Base-by-base conservation (phyloP, 2,329 filamentous ascomycete species). In the Calonectria ilicicola region DNA sequence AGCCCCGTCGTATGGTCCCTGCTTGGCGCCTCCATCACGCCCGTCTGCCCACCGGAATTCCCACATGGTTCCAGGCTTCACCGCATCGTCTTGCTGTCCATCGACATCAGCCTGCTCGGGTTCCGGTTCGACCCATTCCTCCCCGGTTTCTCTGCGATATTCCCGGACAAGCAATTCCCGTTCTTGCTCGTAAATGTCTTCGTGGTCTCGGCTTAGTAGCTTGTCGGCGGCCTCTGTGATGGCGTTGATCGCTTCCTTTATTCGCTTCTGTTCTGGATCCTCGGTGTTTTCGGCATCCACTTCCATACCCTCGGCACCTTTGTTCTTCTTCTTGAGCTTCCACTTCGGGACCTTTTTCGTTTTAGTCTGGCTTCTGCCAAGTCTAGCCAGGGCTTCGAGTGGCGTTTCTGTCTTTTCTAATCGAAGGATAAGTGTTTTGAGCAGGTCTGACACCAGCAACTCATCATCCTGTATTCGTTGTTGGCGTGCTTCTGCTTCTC, bases 21-120 rank as follows among this genome's bases (percentile, higher is more conserved):
- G 95, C 70, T 90, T 90, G 60, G 91, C 89, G 14, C 91, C 94
- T 32, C 91, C 93, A 80, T 98, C 96, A 47, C 95, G 89, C 21
- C 94, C 95, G 82, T 98, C 95, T 46, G 92, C 93, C 97, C 97
- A 99, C 71, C 95, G 90, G 82, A 95, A 99, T 83, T 98, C 94
- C 96, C 96, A 99, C 78, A 79, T 81, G 21, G 74, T 76, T 44
- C 76, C 79, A 64, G 72, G 66, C 49, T 76, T 72, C 74, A 78
- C 70, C 68, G 75, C 56, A 66, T 67, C 60, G 51, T 76, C 69
- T n/a, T 73, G 69, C 26, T 74, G 69, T 15, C 76, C 72, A 62
- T 75, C 70, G 27, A 67, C 78, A 40, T 80, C 79, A 21, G 80
- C 81, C 27, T 83, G 80, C 58, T 80, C 78, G 56, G 82, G 80